These are phyloP conservation scores for Parietichytrium sp. DNA, from an alignment of 108 stramenopile species.

Conservation along the genomic window DNA sequence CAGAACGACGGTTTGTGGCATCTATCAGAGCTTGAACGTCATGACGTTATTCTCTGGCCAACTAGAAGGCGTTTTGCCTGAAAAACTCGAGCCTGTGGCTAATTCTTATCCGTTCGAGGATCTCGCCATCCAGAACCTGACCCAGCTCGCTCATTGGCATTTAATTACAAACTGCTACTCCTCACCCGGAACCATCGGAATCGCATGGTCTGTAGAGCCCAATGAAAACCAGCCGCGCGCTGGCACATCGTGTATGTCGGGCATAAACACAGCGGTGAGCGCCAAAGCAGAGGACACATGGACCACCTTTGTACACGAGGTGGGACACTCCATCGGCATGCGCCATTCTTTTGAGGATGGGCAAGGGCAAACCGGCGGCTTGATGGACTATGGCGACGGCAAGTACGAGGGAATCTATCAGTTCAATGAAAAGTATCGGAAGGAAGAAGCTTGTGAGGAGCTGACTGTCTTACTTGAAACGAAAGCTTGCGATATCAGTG, in stretches of 20 bases:
- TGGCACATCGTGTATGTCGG: conserved; percentile 22
- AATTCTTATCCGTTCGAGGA: no score
- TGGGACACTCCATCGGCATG: background rate
- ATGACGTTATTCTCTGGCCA: no score
- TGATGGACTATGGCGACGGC: conserved; percentile 9
- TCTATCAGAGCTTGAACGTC: no score
- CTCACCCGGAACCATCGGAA: background rate
- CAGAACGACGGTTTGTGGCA: no score
- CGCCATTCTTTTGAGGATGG: background rate
- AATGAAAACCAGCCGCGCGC: background rate
- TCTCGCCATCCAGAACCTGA: no score
- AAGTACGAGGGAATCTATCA: background rate
- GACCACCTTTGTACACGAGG: conserved; percentile 2
- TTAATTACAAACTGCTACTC: background rate
- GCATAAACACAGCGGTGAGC: background rate
- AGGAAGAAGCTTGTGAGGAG: background rate
- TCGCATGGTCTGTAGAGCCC: background rate
- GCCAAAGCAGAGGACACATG: background rate
- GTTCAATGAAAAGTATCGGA: conserved; percentile 3
- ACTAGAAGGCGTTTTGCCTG: no score
- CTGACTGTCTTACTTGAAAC: conserved; percentile 2
- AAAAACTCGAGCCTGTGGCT: no score
- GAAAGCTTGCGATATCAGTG: background rate
- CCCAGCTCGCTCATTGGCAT: conserved; percentile 29
- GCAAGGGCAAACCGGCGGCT: background rate